A percentile compares a stretch with the other conserved stretches of the same genome.
Evolutionary conservation across 2,329 filamentous ascomycete species (phyloP).

Genomic region (Macrophomina pseudophaseolina): DNA sequence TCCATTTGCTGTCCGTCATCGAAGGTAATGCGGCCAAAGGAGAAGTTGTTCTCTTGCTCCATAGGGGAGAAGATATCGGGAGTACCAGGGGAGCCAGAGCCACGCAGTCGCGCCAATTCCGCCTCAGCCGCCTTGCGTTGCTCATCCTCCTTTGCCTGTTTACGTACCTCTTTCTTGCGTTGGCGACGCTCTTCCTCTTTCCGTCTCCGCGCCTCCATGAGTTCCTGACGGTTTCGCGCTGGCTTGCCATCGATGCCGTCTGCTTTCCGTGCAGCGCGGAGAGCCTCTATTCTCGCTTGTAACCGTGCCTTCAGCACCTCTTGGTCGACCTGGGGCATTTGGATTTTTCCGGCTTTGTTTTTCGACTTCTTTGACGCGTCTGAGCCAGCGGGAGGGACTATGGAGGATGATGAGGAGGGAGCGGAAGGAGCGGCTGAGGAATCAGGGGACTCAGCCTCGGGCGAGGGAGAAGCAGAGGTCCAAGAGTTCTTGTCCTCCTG

Average conservation of each 20-base stretch:
- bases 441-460: slow-evolving; percentile 46
- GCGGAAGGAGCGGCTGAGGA: slow-evolving; percentile 46
- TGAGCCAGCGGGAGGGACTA: slow-evolving; percentile 41
- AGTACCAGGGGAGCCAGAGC: slow-evolving; percentile 61
- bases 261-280: slow-evolving; percentile 85
- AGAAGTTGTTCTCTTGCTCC: slow-evolving; percentile 70
- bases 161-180: slow-evolving; percentile 84
- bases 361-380: slow-evolving; percentile 35
- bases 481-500: slow-evolving; percentile 36
- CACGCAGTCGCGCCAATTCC: slow-evolving; percentile 61
- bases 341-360: slow-evolving; percentile 37
- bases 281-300: slow-evolving; percentile 79
- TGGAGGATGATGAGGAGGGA: slow-evolving; percentile 54
- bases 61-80: slow-evolving; percentile 54
- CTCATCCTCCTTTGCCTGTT: slow-evolving; percentile 79
- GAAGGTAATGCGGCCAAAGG: slow-evolving; percentile 91
- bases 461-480: slow-evolving; percentile 41
- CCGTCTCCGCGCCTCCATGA: slow-evolving; percentile 85
- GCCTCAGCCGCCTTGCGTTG: slow-evolving; percentile 64
- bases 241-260: slow-evolving; percentile 81
- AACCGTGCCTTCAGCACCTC: slow-evolving; percentile 78
- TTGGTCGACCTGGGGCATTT: slow-evolving; percentile 66
- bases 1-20: slow-evolving; percentile 82
- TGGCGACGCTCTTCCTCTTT: slow-evolving; percentile 87
- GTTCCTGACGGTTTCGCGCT: slow-evolving; percentile 84